Conservation (phyloP, 2,329 filamentous ascomycete genomes). For the Nothophoma quercina region DNA sequence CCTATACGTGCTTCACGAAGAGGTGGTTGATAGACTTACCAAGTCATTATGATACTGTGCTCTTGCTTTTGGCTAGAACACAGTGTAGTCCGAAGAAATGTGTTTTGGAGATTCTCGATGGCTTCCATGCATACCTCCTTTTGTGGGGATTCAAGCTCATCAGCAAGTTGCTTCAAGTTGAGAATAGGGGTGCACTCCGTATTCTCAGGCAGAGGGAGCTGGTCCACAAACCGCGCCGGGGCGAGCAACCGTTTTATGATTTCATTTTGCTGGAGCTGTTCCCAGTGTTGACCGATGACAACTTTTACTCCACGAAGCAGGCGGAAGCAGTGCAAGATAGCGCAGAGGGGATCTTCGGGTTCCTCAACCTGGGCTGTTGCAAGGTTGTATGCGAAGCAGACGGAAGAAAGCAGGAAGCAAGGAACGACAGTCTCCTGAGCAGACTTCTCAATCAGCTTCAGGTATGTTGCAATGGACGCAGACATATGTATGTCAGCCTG, state of each 20-base stretch:
- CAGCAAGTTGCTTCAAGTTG: conserved; percentile 4
- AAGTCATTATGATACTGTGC: conserved; percentile 11
- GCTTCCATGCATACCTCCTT: conserved; percentile 29
- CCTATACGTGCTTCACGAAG: neutral
- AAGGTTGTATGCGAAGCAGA: conserved; percentile 40
- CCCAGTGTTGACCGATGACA: conserved; percentile 32
- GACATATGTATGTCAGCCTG: conserved; percentile 40
- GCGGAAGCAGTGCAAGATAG: conserved; percentile 41
- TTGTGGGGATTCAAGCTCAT: conserved; percentile 24
- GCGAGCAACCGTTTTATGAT: neutral
- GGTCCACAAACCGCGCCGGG: neutral
- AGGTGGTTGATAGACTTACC: neutral
- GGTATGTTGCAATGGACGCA: conserved; percentile 32
- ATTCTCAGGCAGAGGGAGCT: neutral
- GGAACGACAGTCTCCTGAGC: conserved; percentile 29
- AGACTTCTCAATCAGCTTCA: conserved; percentile 31
- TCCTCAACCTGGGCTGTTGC: conserved; percentile 34
- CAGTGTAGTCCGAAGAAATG: conserved; percentile 5
- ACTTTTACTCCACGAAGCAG: conserved; percentile 38
- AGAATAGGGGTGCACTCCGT: conserved; percentile 4
- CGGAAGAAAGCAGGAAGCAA: conserved; percentile 39
- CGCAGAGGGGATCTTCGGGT: conserved; percentile 36
- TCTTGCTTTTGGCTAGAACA: conserved; percentile 7
- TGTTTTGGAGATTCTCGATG: conserved; percentile 35
- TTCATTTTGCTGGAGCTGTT: conserved; percentile 9